Evolutionary conservation across 371 early-diverging fungal genomes (phyloP).

Genomic region (Actinomortierella ambigua): DNA sequence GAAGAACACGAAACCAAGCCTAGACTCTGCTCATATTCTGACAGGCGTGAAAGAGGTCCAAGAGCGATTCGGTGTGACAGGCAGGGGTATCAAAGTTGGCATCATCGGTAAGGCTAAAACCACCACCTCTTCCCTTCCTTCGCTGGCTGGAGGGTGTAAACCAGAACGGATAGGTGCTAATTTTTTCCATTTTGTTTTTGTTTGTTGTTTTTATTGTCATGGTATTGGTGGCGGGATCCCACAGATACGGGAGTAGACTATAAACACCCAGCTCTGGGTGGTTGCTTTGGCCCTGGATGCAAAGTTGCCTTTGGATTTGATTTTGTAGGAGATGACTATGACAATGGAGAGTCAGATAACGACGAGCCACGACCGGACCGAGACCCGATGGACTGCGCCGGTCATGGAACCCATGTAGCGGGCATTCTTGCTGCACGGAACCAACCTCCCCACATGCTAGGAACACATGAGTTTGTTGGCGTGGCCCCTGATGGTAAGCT

Average conservation of each 20-base stretch:
- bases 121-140: neutral
- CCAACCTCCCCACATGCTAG: constrained; percentile 7
- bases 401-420: constrained; percentile 71
- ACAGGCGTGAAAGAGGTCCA: constrained; percentile 55
- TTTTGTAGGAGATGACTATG: constrained; percentile 60
- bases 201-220: neutral
- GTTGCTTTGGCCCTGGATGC: constrained; percentile 56
- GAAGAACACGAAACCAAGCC: constrained; percentile 11
- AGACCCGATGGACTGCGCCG: constrained; percentile 66
- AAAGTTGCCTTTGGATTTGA: constrained; percentile 55
- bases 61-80: constrained; percentile 49
- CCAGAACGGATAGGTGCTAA: no score
- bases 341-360: constrained; percentile 21
- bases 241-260: constrained; percentile 59
- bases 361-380: constrained; percentile 43
- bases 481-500: constrained; percentile 47
- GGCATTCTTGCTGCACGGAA: constrained; percentile 48
- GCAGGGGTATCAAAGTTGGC: constrained; percentile 70
- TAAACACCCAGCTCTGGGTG: constrained; percentile 75
- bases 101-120: constrained; percentile 55
- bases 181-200: neutral
- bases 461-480: constrained; percentile 25
- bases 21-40: constrained; percentile 49
- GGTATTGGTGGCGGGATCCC: no score
- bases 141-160: neutral